These are phyloP conservation scores for Lactifluus hygrophoroides DNA, from an alignment of 768 basidiomycete species.

Conservation along the genomic window DNA sequence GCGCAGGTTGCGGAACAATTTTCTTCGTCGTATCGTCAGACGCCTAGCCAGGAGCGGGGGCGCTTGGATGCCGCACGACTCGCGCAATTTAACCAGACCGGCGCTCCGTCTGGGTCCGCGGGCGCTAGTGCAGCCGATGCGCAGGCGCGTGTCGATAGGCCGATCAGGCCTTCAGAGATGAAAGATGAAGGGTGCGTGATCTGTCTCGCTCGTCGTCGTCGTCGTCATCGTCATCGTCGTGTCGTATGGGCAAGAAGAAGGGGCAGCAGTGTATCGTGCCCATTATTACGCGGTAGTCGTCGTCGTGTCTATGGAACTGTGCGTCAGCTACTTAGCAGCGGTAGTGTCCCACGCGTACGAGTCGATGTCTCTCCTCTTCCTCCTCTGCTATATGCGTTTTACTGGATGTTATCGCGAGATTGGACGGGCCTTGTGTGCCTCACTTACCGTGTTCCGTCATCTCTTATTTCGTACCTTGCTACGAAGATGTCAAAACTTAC, in stretches of 20 bases:
- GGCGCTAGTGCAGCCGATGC: background rate
- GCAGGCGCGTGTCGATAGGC: conserved; percentile 38
- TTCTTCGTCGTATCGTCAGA: conserved; percentile 53
- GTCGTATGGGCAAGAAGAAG: no score
- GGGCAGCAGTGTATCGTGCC: background rate
- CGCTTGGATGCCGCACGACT: conserved; percentile 23
- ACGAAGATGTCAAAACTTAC: conserved; percentile 19
- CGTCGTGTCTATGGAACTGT: background rate
- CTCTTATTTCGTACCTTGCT: conserved; percentile 17
- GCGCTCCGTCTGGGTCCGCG: background rate
- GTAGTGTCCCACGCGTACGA: conserved; percentile 14
- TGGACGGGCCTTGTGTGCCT: conserved; percentile 3
- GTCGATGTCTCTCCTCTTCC: no score
- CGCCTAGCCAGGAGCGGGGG: conserved; percentile 54
- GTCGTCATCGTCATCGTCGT: no score
- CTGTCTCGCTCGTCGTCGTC: conserved; percentile 1
- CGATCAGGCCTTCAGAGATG: conserved; percentile 81
- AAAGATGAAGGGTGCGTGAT: conserved; percentile 95
- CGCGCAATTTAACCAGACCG: conserved; percentile 7
- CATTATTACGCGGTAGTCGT: background rate
- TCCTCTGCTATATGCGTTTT: conserved; percentile 19
- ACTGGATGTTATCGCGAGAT: conserved; percentile 18
- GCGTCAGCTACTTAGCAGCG: conserved; percentile 16
- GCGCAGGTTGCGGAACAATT: conserved; percentile 61
- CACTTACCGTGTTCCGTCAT: conserved; percentile 8